Evolutionary conservation across 2,329 filamentous ascomycete genomes (phyloP).

Genomic region (Arthrobotrys conoides): DNA sequence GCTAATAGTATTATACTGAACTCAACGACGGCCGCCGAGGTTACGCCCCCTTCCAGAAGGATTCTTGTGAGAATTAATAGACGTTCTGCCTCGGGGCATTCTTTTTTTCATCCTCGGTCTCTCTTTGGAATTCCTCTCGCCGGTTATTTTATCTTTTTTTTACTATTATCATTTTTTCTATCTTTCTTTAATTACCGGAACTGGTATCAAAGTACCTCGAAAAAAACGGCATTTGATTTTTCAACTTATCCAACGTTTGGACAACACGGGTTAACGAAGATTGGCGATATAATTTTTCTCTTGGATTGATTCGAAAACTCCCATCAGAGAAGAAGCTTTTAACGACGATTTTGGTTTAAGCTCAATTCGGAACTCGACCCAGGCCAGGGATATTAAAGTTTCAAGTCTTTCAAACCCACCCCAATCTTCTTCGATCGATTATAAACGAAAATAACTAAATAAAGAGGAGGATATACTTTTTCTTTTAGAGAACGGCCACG

Average conservation of each 20-base stretch:
- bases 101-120: background rate
- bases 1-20: background rate
- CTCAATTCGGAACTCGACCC: conserved; percentile 36
- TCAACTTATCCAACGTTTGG: conserved; percentile 25
- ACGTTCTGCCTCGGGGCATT: conserved; percentile 16
- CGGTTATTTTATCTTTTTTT: background rate
- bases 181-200: conserved; percentile 3
- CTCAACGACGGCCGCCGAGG: conserved; percentile 4
- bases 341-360: conserved; percentile 8
- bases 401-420: too few species aligned
- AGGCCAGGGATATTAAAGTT: conserved; percentile 29
- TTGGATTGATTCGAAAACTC: background rate
- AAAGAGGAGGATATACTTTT: background rate
- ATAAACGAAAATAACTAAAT: background rate
- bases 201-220: background rate
- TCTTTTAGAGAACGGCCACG: too few species aligned
- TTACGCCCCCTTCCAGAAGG: conserved; percentile 31
- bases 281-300: conserved; percentile 25
- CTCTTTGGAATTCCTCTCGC: background rate
- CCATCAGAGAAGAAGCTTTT: conserved; percentile 13
- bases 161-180: background rate
- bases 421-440: background rate
- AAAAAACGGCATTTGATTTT: background rate
- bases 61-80: background rate
- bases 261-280: conserved; percentile 21